Base-by-base conservation (phyloP, 805 yeast species). In the Pichia thaimueangensis region DNA sequence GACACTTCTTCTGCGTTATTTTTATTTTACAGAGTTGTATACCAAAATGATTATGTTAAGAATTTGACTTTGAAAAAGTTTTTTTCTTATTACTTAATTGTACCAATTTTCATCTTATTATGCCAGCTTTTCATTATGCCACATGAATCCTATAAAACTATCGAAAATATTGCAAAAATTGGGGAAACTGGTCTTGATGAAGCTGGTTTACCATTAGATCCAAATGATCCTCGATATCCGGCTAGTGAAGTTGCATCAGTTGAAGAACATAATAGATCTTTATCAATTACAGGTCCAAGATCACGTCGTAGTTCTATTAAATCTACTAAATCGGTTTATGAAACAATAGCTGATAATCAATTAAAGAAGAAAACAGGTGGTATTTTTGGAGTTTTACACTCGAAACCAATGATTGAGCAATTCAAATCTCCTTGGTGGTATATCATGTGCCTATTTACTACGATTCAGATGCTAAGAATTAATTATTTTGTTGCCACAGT, bases 401-500 rank as follows among this genome's bases (percentile, higher is more conserved):
- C 81, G 5, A 62, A 67, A 35, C 27, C 63, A 10, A 41, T 65
- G 30, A 43, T 47, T 15, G 54, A 65, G 39, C 81, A 75, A 54
- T 51, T 74, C 21, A 38, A 46, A 10, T 70, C 85, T 5, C 73
- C 83, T 4, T 87, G 96, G 93, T 91, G 88, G 59, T 56, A 71
- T 37, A 63, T 88, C 43, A 83, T 87, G 84, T 75, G 86, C 21
- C 56, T 76, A 2, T 86, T 88, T 60, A 84, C 96, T 6, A 75
- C 89, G 3, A 73, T 89, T 44, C 94, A 87, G 61, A 89, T 89
- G 96, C 71, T 91, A 34, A 71, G 97, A 59, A 82, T 89, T 52
- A 89, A 89, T 66, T 91, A 86, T 62, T 91, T 87, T 62, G 93
- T 89, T 42, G 97, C 96, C 8, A 86, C 97, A 2, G 69, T 89